Evolutionary conservation across 768 basidiomycete genomes (phyloP).

Genomic region (Rhodotorula sphaerocarpa): DNA sequence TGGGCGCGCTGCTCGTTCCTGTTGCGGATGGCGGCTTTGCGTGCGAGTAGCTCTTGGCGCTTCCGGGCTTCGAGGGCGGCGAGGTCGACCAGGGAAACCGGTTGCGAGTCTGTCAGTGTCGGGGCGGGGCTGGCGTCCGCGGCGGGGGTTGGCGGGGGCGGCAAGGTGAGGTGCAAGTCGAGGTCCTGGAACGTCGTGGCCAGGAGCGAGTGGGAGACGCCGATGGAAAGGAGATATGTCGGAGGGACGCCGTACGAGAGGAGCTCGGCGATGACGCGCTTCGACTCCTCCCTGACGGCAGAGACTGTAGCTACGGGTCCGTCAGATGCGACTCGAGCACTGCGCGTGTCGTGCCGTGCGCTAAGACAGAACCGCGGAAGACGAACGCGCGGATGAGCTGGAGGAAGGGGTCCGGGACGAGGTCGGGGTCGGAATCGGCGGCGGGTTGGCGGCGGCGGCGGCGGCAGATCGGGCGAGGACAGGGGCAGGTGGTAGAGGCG

Average conservation of each 20-base stretch:
- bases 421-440: too few species aligned
- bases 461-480: too few species aligned
- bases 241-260: slow-evolving; percentile 24
- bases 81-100: neutral
- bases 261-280: slow-evolving; percentile 24
- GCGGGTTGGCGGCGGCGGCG: too few species aligned
- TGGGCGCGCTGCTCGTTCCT: slow-evolving; percentile 23
- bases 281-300: slow-evolving; percentile 19
- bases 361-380: too few species aligned
- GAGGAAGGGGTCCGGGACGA: too few species aligned
- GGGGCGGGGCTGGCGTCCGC: neutral
- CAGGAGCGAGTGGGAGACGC: slow-evolving; percentile 26
- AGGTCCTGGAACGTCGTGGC: slow-evolving; percentile 22
- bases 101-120: neutral
- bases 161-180: slow-evolving; percentile 6
- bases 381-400: neutral
- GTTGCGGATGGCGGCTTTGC: slow-evolving; percentile 13
- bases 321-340: too few species aligned
- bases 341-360: too few species aligned
- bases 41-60: slow-evolving; percentile 24
- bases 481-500: too few species aligned
- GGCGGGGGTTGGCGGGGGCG: neutral
- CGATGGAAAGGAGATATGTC: slow-evolving; percentile 28
- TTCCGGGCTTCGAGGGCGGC: slow-evolving; percentile 19
- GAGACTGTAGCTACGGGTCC: too few species aligned